Evolutionary conservation across 257 asterid genomes (phyloP).

Genomic region (Ophiorrhiza pumila): DNA sequence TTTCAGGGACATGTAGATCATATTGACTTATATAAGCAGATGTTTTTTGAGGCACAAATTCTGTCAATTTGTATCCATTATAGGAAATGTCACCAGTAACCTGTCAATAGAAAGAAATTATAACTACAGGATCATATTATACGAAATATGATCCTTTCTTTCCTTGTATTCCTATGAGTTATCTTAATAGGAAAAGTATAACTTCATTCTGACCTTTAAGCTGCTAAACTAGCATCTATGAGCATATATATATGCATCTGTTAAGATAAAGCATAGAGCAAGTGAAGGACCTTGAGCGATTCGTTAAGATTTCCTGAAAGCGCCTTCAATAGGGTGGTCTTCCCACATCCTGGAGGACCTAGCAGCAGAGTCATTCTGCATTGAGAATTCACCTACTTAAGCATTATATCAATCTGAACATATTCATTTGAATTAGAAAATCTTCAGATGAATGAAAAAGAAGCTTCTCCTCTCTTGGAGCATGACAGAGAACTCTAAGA

Average conservation of each 20-base stretch:
- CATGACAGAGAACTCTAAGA: too few species aligned
- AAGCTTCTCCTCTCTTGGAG: too few species aligned
- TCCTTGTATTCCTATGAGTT: too few species aligned
- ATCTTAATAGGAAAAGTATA: too few species aligned
- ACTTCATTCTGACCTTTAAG: too few species aligned
- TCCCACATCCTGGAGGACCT: constrained; percentile 80
- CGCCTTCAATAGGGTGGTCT: constrained; percentile 67
- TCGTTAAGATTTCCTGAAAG: constrained; percentile 61
- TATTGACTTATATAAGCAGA: constrained; percentile 70
- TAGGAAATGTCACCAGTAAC: constrained; percentile 57
- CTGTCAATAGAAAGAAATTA: constrained; percentile 30
- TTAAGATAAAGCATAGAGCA: not conserved
- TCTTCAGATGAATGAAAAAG: not conserved
- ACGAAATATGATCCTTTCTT: too few species aligned
- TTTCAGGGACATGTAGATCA: constrained; percentile 65
- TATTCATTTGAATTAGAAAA: not conserved
- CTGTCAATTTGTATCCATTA: constrained; percentile 57
- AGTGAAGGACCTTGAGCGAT: constrained; percentile 44
- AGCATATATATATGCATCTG: too few species aligned
- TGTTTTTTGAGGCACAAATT: constrained; percentile 67
- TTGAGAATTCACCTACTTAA: too few species aligned
- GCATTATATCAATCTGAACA: constrained; percentile 3
- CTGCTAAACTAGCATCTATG: too few species aligned
- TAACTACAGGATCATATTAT: too few species aligned
- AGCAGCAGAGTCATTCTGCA: constrained; percentile 63